Conservation (phyloP, 2,329 filamentous ascomycete genomes). For the Beauveria medogensis region DNA sequence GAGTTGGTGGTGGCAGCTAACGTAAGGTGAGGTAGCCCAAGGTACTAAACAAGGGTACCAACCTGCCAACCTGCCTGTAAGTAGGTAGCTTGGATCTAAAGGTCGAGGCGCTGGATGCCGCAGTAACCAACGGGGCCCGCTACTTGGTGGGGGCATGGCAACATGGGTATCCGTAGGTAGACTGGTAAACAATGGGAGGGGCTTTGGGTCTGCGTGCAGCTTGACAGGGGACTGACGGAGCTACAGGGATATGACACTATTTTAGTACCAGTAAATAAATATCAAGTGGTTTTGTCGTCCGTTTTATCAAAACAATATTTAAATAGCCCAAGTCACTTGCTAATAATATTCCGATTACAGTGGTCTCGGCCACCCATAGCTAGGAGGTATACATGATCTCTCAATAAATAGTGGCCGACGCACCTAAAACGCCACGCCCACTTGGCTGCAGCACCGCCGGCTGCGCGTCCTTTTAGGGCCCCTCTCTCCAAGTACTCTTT, state of each 20-base stretch:
- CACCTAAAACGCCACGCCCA: neutral
- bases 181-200: neutral
- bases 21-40: no score
- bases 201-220: neutral
- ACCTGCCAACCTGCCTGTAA: neutral
- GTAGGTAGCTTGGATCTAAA: neutral
- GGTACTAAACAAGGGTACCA: neutral
- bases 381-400: no score
- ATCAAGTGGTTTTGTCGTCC: neutral
- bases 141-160: neutral
- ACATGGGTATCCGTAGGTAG: neutral
- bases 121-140: constrained; percentile 12
- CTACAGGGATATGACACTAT: neutral
- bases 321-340: neutral
- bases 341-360: neutral
- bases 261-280: neutral
- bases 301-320: neutral
- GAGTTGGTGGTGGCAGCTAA: neutral
- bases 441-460: neutral
- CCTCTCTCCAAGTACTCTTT: neutral
- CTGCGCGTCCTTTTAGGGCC: neutral
- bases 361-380: neutral
- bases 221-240: neutral
- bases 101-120: constrained; percentile 11
- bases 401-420: neutral